Evolutionary conservation across 495 filamentous ascomycete species (phyloP).

Genomic region (Parmelia sp.): DNA sequence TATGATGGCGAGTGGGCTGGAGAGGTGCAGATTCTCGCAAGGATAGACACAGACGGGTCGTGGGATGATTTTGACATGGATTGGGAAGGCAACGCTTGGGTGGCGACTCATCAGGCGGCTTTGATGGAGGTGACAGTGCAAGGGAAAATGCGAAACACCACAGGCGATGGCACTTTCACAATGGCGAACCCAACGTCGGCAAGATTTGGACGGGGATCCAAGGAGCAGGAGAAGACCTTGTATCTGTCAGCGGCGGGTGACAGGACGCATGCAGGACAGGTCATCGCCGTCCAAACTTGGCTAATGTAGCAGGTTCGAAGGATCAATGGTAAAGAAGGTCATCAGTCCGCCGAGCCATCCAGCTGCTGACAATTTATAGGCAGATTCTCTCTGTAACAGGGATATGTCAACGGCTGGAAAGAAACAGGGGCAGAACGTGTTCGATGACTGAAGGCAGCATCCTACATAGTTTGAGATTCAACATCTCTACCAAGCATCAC

Average conservation of each 20-base stretch:
- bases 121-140: conserved; percentile 30
- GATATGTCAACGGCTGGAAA: too few relatives aligned
- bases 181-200: conserved; percentile 30
- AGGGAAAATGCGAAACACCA: conserved; percentile 27
- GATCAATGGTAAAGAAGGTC: not conserved
- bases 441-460: too few relatives aligned
- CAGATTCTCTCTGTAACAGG: not conserved
- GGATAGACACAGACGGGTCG: conserved; percentile 21
- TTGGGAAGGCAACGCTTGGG: conserved; percentile 35
- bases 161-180: too few relatives aligned
- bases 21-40: conserved; percentile 31
- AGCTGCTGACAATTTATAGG: not conserved
- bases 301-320: not conserved
- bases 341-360: not conserved
- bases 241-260: conserved; percentile 33
- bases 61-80: conserved; percentile 34
- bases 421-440: too few relatives aligned
- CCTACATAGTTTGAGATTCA: too few relatives aligned
- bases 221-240: conserved; percentile 26
- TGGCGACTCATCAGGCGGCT: conserved; percentile 33
- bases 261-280: not conserved
- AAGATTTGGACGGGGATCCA: conserved; percentile 22
- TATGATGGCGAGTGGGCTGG: conserved; percentile 27
- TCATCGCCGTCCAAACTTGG: not conserved
- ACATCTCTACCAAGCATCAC: too few relatives aligned